Percentiles rank a stretch among this genome's conserved stretches.
phyloP scores from a whole-genome alignment of 768 basidiomycete genomes.

The Russula sp. region DNA sequence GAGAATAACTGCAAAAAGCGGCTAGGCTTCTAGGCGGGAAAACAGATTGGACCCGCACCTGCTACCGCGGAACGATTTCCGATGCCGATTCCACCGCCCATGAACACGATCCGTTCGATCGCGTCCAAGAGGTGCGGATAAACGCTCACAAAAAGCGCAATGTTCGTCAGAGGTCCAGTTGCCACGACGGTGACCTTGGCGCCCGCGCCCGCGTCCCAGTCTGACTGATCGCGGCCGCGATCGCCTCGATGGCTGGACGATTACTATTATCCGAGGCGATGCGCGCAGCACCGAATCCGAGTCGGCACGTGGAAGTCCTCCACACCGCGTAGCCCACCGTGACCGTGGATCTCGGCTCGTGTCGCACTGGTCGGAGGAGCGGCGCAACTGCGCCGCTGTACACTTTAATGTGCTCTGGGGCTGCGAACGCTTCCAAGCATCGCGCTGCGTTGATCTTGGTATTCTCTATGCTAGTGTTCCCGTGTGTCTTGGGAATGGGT shows the following conservation, averaged over 20 bases:
- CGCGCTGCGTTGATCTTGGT: slow-evolving; percentile 74
- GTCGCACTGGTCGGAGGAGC: slow-evolving; percentile 55
- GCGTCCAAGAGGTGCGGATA: slow-evolving; percentile 51
- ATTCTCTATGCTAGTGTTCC: slow-evolving; percentile 62
- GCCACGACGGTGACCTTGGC: slow-evolving; percentile 67
- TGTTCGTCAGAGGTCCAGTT: slow-evolving; percentile 83
- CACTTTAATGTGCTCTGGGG: slow-evolving; percentile 53
- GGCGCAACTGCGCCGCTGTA: slow-evolving; percentile 71
- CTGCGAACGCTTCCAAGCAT: slow-evolving; percentile 73
- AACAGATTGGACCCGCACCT: slow-evolving; percentile 46
- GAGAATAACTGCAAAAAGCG: too few relatives aligned
- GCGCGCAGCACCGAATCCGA: slow-evolving; percentile 49
- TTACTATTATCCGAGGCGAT: slow-evolving; percentile 40
- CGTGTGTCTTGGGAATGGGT: slow-evolving; percentile 53
- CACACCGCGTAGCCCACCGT: slow-evolving; percentile 80
- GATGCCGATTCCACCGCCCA: slow-evolving; percentile 88
- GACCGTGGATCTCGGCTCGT: slow-evolving; percentile 81
- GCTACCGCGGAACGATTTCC: slow-evolving; percentile 80
- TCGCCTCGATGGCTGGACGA: slow-evolving; percentile 64
- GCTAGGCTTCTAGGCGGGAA: too few relatives aligned
- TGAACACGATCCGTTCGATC: slow-evolving; percentile 73
- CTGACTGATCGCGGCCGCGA: slow-evolving; percentile 52
- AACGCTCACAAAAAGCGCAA: slow-evolving; percentile 44
- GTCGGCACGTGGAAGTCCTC: slow-evolving; percentile 58
- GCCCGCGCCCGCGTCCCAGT: slow-evolving; percentile 60